A percentile compares a stretch with the other conserved stretches of the same genome.
These are phyloP conservation scores for Coniochaeta ligniaria DNA, from an alignment of 2,329 filamentous ascomycete genomes.

Conservation along the genomic window DNA sequence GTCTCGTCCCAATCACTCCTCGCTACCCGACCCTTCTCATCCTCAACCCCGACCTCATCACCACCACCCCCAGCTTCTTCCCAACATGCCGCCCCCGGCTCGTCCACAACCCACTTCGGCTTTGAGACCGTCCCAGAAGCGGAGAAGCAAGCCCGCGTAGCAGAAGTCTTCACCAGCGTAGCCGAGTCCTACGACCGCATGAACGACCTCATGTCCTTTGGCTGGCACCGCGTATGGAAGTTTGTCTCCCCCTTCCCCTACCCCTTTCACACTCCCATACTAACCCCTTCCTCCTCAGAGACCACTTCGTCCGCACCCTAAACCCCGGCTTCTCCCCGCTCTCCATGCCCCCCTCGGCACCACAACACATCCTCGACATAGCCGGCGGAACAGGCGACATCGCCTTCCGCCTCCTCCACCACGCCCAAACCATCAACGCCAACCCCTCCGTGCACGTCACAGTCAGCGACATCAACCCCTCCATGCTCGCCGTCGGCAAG, in stretches of 20 bases:
- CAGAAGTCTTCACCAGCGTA: conserved; percentile 88
- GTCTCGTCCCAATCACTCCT: not conserved
- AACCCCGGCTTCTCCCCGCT: conserved; percentile 66
- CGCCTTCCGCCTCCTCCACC: conserved; percentile 90
- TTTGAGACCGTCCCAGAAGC: conserved; percentile 78
- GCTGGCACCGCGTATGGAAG: conserved; percentile 95
- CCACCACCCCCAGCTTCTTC: not conserved
- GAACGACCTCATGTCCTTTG: conserved; percentile 99
- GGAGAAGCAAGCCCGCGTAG: conserved; percentile 67
- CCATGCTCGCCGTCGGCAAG: conserved; percentile 85
- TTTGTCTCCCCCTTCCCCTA: conserved; percentile 17
- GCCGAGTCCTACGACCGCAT: conserved; percentile 93
- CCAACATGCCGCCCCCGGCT: conserved; percentile 11
- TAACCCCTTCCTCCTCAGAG: conserved; percentile 33
- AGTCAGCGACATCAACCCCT: conserved; percentile 91
- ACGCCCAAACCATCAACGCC: conserved; percentile 71
- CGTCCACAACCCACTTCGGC: conserved; percentile 69
- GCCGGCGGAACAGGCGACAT: conserved; percentile 97
- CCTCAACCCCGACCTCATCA: not conserved
- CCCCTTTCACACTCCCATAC: not conserved
- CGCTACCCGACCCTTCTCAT: not conserved
- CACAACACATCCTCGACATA: conserved; percentile 82
- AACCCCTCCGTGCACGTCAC: conserved; percentile 79
- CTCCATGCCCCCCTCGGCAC: conserved; percentile 31
- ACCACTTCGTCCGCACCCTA: conserved; percentile 87